These are phyloP conservation scores for Papiliotrema terrestris DNA, from an alignment of 1,284 basidiomycete species.

Conservation along the genomic window DNA sequence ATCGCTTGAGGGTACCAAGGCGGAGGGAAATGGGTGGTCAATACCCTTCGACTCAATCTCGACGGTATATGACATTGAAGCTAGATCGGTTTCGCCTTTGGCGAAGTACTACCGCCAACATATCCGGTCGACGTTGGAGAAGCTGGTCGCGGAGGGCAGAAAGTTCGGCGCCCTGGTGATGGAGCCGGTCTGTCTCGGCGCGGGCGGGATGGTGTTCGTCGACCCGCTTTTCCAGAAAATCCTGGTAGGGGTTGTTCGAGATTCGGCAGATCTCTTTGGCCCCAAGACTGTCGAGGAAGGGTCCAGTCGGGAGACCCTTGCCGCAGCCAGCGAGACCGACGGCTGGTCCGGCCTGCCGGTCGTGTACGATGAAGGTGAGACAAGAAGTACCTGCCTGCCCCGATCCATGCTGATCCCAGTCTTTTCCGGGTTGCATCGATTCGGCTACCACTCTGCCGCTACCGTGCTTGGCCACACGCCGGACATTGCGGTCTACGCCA, in stretches of 20 bases:
- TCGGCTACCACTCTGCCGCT: slow-evolving; percentile 67
- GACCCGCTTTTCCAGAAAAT: slow-evolving; percentile 94
- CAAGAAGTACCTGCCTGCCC: neutral
- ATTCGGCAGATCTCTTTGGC: slow-evolving; percentile 51
- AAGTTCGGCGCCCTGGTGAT: slow-evolving; percentile 70
- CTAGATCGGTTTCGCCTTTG: slow-evolving; percentile 61
- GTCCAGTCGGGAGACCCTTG: neutral
- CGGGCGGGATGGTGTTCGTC: slow-evolving; percentile 96
- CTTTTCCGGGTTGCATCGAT: slow-evolving; percentile 84
- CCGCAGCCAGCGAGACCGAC: neutral
- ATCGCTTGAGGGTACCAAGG: slow-evolving; percentile 11
- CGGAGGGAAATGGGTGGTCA: slow-evolving; percentile 19
- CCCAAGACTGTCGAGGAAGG: neutral
- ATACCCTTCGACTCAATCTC: slow-evolving; percentile 55
- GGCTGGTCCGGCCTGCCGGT: slow-evolving; percentile 77
- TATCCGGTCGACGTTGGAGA: slow-evolving; percentile 58
- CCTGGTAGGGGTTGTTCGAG: slow-evolving; percentile 75
- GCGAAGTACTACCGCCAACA: slow-evolving; percentile 63
- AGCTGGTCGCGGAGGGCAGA: slow-evolving; percentile 50
- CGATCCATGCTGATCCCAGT: slow-evolving; percentile 51
- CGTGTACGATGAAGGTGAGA: slow-evolving; percentile 76
- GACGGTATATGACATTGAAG: slow-evolving; percentile 68
- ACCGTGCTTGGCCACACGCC: slow-evolving; percentile 68
- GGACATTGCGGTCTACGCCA: slow-evolving; percentile 88
- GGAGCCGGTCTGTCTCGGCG: slow-evolving; percentile 91